These are phyloP conservation scores for Trichoderma citrinoviride DNA, from an alignment of 2,329 filamentous ascomycete genomes.

Conservation along the genomic window DNA sequence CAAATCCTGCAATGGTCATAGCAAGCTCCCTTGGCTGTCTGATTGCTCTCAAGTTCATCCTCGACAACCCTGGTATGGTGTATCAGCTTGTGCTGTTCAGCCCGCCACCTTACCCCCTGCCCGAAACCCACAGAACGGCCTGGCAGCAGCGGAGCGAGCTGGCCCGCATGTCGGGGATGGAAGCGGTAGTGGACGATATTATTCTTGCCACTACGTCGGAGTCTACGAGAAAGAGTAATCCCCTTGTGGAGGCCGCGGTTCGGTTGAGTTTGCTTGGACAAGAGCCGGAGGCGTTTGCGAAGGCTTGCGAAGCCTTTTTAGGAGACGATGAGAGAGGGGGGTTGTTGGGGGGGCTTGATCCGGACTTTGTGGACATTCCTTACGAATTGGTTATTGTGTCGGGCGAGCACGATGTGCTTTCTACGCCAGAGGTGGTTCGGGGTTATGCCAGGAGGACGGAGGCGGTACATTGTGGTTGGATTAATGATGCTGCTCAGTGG, in stretches of 20 bases:
- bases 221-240: background rate
- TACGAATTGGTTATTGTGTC: background rate
- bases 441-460: background rate
- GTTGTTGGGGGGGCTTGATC: background rate
- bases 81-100: background rate
- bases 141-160: background rate
- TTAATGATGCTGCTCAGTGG: background rate
- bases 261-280: background rate
- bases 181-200: background rate
- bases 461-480: background rate
- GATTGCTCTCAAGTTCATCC: background rate
- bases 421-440: background rate
- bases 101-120: background rate
- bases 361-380: background rate
- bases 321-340: background rate
- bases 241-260: background rate
- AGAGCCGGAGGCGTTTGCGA: slow-evolving; percentile 3
- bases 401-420: background rate
- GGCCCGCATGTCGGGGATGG: background rate
- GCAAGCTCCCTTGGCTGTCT: background rate
- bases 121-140: background rate
- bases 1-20: background rate
- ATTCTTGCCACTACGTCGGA: background rate
- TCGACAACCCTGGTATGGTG: background rate
- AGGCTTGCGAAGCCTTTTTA: background rate